These are phyloP conservation scores for Malus sylvestris DNA, from an alignment of 306 rosid species.

Conservation along the genomic window DNA sequence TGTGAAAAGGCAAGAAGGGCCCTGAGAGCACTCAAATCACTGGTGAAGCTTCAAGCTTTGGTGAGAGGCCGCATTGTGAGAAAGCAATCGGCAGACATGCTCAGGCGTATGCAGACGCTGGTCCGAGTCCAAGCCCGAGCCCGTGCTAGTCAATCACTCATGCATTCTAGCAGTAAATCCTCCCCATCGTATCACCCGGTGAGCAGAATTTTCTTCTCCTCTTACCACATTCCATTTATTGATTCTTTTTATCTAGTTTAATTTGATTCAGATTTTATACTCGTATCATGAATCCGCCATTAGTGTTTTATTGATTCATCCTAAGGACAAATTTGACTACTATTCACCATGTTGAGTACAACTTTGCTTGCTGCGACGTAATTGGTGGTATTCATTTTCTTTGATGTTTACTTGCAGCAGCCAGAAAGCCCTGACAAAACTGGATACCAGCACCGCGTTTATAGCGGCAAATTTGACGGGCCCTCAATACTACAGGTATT, in stretches of 20 bases:
- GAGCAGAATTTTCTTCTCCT: conserved; percentile 8
- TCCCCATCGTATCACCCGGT: conserved; percentile 48
- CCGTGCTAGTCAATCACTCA: conserved; percentile 54
- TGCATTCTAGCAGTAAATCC: conserved; percentile 48
- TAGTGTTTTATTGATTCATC: not conserved
- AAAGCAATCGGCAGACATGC: conserved; percentile 86
- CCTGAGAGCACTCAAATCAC: conserved; percentile 74
- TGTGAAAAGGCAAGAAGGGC: conserved; percentile 85
- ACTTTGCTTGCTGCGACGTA: not conserved
- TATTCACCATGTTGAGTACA: not conserved
- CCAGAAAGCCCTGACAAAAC: conserved; percentile 34
- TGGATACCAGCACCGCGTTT: conserved; percentile 34
- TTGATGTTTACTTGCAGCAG: conserved; percentile 34
- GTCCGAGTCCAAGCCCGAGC: conserved; percentile 76
- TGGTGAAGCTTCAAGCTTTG: conserved; percentile 91
- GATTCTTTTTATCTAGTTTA: not conserved
- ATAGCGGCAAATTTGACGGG: conserved; percentile 50
- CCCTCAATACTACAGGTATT: conserved; percentile 70
- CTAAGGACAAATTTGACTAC: not conserved
- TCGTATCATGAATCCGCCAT: not conserved
- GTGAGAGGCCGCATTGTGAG: conserved; percentile 92
- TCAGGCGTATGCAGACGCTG: conserved; percentile 84
- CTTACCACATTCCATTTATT: no score
- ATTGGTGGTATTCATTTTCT: not conserved
- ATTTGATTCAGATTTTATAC: not conserved